These are phyloP conservation scores for Daldinia eschscholtzii DNA, from an alignment of 2,329 filamentous ascomycete species.

Conservation along the genomic window DNA sequence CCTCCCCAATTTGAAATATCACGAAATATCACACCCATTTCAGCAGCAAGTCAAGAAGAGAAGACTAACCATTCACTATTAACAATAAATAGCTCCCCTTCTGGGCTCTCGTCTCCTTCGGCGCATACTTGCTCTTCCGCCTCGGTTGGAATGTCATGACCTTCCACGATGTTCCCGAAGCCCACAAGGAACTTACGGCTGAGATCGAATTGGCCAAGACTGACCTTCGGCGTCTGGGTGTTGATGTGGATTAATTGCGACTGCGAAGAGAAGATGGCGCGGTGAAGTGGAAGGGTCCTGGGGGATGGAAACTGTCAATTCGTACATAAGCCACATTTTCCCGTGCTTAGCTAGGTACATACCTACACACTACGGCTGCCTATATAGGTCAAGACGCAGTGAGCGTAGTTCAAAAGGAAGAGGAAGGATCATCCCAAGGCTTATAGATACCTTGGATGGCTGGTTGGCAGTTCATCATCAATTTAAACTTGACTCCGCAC, in stretches of 20 bases:
- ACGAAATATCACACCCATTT: not conserved
- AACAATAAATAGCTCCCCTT: conserved; percentile 78
- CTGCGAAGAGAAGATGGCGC: not conserved
- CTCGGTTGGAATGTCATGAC: conserved; percentile 93
- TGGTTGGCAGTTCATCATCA: not conserved
- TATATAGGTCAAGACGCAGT: not conserved
- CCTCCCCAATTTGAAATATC: conserved; percentile 3
- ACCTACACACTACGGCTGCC: not conserved
- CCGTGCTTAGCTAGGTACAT: not conserved
- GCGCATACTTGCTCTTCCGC: conserved; percentile 90
- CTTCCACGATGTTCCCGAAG: conserved; percentile 95
- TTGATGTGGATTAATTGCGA: conserved; percentile 77
- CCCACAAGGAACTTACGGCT: conserved; percentile 87
- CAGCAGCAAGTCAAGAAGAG: not conserved
- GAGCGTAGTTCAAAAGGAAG: not conserved
- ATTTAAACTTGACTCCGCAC: not conserved
- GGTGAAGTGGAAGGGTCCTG: not conserved
- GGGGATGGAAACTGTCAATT: not conserved
- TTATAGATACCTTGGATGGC: not conserved
- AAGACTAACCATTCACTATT: not conserved
- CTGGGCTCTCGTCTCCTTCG: conserved; percentile 91
- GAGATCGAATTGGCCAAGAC: conserved; percentile 83
- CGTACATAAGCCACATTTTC: not conserved
- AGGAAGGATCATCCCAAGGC: not conserved
- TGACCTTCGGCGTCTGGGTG: conserved; percentile 79